Percentiles rank a stretch among this genome's conserved stretches.
These are phyloP conservation scores for Agrocybe praecox DNA, from an alignment of 768 basidiomycete species.

Conservation along the genomic window DNA sequence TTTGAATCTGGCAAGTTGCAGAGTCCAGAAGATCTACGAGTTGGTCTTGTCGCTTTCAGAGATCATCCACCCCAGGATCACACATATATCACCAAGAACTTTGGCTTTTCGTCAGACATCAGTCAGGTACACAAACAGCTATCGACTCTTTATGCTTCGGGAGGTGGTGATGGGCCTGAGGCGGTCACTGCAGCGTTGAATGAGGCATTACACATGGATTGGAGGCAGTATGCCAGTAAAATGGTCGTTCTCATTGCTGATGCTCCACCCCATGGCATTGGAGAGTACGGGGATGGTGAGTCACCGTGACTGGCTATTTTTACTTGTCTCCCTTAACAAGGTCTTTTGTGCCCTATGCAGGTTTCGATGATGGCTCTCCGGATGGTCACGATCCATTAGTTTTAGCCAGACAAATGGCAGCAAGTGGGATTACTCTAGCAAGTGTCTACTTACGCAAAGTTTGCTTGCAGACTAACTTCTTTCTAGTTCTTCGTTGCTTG, in stretches of 20 bases:
- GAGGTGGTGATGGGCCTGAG: constrained; percentile 95
- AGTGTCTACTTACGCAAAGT: constrained; percentile 24
- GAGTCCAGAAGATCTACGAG: constrained; percentile 81
- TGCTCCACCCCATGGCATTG: constrained; percentile 97
- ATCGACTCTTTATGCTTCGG: constrained; percentile 82
- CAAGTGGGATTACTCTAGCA: constrained; percentile 87
- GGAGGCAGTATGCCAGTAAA: constrained; percentile 87
- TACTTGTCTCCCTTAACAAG: constrained; percentile 9
- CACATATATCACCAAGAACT: constrained; percentile 91
- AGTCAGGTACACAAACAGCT: constrained; percentile 83
- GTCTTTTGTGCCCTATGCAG: constrained; percentile 39
- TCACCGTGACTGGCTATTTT: constrained; percentile 10
- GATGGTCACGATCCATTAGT: constrained; percentile 92
- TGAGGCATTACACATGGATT: constrained; percentile 87
- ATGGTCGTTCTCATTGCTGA: constrained; percentile 98
- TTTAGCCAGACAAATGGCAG: constrained; percentile 87
- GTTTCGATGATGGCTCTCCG: constrained; percentile 92
- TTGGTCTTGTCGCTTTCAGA: constrained; percentile 92
- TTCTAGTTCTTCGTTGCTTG: constrained; percentile 97
- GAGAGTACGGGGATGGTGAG: constrained; percentile 94
- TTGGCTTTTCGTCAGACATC: constrained; percentile 94
- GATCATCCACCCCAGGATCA: constrained; percentile 98
- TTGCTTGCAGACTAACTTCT: constrained; percentile 7
- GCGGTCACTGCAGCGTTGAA: constrained; percentile 93
- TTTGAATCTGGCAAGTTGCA: constrained; percentile 94